Evolutionary conservation across 1,139 yeast genomes (phyloP), one percentile per base, ranked within the genome.

Genomic region (Protomyces inundatus): DNA sequence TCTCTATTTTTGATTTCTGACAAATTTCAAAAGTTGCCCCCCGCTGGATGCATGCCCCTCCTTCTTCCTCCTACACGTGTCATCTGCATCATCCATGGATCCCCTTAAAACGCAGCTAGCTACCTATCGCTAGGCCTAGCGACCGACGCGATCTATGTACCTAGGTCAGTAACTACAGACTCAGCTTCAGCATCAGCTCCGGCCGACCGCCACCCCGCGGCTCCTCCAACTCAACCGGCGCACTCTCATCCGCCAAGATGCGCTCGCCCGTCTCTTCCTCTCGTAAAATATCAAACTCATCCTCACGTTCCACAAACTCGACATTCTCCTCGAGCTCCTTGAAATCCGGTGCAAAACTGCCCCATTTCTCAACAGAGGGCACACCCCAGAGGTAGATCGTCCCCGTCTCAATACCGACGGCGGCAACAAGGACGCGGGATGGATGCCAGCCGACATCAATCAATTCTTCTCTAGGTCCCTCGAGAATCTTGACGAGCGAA

Each of bases 261-360:
- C 62, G 62, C 50, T 58, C 62, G 5, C 62, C 62, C 4, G 52
- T 52, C 30, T 58, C 62, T n/a, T 58, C 62, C 6, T 55, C 56
- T 2, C 56, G 62, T 10, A 51, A 45, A n/a, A 88, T 82, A 73
- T 91, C 98, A 74, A 91, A 91, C 74, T 91, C 98, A 73, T 90
- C 96, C 73, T 91, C 98, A 66, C 82, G 82, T 71, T 91, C 98
- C 68, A 84, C 84, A 74, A 91, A 91, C 67, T 88, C 90, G 12
- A 90, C 86, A 71, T 90, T 91, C 71, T 91, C 97, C 72, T 91
- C 97, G 52, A 91, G 85, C 73, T 91, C 98, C 63, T 88, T 96
- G 73, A 93, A 91, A 74, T 93, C 98, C 0, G 98, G 98, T 0
- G 98, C 98, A 69, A 91, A 79, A 0, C 97, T 96, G 74, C 96